Conservation (phyloP, 495 filamentous ascomycete genomes). For the Hypomontagnella monticulosa region DNA sequence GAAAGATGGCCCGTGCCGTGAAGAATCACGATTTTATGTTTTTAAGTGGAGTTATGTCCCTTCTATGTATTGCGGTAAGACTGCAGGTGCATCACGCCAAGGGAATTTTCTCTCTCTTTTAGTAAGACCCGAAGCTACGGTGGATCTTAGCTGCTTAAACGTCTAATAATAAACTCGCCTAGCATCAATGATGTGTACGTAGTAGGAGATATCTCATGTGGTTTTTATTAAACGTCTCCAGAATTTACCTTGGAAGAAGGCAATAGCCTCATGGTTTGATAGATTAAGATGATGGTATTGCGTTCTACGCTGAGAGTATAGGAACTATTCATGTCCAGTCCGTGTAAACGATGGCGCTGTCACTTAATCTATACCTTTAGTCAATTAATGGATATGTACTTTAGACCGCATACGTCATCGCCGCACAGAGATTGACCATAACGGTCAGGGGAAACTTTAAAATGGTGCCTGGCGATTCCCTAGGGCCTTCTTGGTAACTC, state of each 20-base stretch:
- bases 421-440: slow-evolving; percentile 21
- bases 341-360: no score
- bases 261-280: no score
- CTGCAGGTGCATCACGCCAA: slow-evolving; percentile 21
- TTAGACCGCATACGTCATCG: slow-evolving; percentile 32
- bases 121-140: slow-evolving; percentile 26
- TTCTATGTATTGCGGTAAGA: no score
- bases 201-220: neutral
- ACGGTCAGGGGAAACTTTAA: slow-evolving; percentile 28
- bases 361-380: no score
- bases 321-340: no score
- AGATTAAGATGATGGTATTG: no score
- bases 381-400: neutral
- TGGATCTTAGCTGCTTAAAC: slow-evolving; percentile 20
- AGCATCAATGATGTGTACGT: neutral
- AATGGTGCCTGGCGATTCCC: neutral
- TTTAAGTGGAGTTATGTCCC: slow-evolving; percentile 2
- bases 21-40: slow-evolving; percentile 25
- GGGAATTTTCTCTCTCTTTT: slow-evolving; percentile 1
- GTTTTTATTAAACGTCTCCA: no score
- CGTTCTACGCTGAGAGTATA: no score
- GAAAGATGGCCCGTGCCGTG: slow-evolving; percentile 15
- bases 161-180: slow-evolving; percentile 35
- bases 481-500: neutral
- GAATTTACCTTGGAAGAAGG: no score